Evolutionary conservation across 208 protist species (phyloP), one percentile per base, ranked within the genome.

Genomic region (Wallacemonas sp.): DNA sequence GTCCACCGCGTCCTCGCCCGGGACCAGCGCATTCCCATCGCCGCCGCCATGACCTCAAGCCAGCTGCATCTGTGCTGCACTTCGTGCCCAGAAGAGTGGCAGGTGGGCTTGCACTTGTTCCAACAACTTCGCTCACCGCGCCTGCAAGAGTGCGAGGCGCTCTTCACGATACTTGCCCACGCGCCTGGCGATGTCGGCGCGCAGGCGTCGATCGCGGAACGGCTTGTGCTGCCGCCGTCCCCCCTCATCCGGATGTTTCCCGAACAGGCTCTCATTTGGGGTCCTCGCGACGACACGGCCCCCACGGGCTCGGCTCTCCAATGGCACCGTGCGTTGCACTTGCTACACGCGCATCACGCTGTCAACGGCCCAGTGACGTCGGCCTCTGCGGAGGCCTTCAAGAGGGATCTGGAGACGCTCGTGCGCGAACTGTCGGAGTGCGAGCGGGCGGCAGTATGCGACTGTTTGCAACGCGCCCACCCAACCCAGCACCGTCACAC

Each of bases 101-200:
- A 26, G 26, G 65, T 69, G 12, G 88, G 83, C 23, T 63, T 92
- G 1, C 70, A 79, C 64, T 78, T 90, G 44, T 90, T 91, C 33
- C 71, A 67, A 11, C 48, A 71, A 29, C 72, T 95, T 39, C 78
- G 73, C 1, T 34, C 55, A 0, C 88, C 88, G 0, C 85, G 68
- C 0, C 38, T 70, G 26, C 60, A 67, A 49, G 88, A 92, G 66
- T 76, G 86, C 1, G 57, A 43, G 34, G 52, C 52, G 4, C 21
- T 34, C 52, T 58, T 58, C 32, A 41, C 52, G 14, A 3, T 29
- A n/a, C 52, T 58, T 17, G 26, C 52, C 3, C 52, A 41, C 30
- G 32, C 30, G 2, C 52, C 52, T 2, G 8, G 11, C 24, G 30
- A 58, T 5, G 30, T 30, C 9, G 30, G 3, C 9, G 24, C n/a